Percentiles rank a stretch among this genome's conserved stretches.
These are phyloP conservation scores for Peziza echinospora DNA, from an alignment of 495 filamentous ascomycete species.

Conservation along the genomic window DNA sequence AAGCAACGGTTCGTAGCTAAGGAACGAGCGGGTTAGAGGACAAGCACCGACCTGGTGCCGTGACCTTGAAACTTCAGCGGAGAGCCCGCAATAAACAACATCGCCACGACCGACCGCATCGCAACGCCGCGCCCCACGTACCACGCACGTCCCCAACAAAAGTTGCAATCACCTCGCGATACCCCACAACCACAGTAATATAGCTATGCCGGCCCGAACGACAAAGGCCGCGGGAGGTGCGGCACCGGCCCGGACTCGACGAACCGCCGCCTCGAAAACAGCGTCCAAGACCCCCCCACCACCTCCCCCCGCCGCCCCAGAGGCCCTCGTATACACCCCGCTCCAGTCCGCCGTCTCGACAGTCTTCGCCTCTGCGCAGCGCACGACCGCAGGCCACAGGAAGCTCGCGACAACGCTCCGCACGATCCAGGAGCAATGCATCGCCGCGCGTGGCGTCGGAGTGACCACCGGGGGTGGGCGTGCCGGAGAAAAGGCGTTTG, in stretches of 20 bases:
- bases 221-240: conserved; percentile 5
- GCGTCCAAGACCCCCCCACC: conserved; percentile 9
- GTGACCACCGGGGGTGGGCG: conserved; percentile 20
- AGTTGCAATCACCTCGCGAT: not conserved
- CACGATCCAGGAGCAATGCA: conserved; percentile 74
- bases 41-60: too few species aligned
- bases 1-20: too few species aligned
- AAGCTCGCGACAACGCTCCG: conserved; percentile 71
- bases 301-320: not conserved
- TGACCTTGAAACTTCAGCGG: too few species aligned
- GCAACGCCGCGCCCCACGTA: too few species aligned
- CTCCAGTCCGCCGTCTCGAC: conserved; percentile 10
- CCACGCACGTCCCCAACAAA: too few species aligned
- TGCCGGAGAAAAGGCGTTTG: conserved; percentile 65
- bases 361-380: conserved; percentile 73
- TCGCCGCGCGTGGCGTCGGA: conserved; percentile 26
- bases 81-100: too few species aligned
- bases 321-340: conserved; percentile 4
- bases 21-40: too few species aligned
- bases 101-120: too few species aligned
- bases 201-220: conserved; percentile 9
- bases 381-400: conserved; percentile 65
- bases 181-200: not conserved
- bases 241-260: conserved; percentile 5
- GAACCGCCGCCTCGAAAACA: conserved; percentile 2